phyloP scores from a whole-genome alignment of 1,139 yeast genomes.

The Pichia sp. region DNA sequence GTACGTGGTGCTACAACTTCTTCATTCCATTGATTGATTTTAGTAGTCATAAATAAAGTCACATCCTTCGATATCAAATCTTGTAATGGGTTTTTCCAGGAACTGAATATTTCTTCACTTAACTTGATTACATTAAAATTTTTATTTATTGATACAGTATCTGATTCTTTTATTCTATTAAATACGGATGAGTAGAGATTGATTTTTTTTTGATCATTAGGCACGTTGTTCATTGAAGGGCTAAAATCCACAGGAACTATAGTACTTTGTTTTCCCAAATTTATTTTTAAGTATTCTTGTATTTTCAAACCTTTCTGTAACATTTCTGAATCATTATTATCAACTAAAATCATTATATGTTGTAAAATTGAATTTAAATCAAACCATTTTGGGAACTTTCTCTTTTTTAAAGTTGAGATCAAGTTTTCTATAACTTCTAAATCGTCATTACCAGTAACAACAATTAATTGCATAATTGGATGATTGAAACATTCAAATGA shows the following conservation, averaged over 20 bases:
- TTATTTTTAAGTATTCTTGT: constrained; percentile 29
- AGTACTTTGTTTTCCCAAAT: constrained; percentile 18
- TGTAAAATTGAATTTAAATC: constrained; percentile 52
- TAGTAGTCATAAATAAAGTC: constrained; percentile 73
- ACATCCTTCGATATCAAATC: constrained; percentile 53
- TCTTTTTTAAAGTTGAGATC: constrained; percentile 40
- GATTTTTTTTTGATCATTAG: neutral
- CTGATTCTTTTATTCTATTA: constrained; percentile 48
- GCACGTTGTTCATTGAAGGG: neutral
- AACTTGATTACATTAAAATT: neutral
- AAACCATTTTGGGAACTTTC: constrained; percentile 49
- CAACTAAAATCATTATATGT: constrained; percentile 37
- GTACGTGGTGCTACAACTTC: constrained; percentile 57
- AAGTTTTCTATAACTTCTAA: constrained; percentile 34
- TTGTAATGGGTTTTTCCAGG: constrained; percentile 39
- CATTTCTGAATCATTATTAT: constrained; percentile 28
- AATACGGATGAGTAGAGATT: constrained; percentile 34
- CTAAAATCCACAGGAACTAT: constrained; percentile 16
- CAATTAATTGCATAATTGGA: constrained; percentile 74
- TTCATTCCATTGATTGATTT: constrained; percentile 75
- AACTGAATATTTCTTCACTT: constrained; percentile 31
- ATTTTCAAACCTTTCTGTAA: constrained; percentile 31
- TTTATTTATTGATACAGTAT: constrained; percentile 29
- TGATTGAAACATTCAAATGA: constrained; percentile 89
- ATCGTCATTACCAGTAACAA: constrained; percentile 49